Percentiles rank a stretch among this genome's conserved stretches.
phyloP scores from a whole-genome alignment of 495 filamentous ascomycete species.

The Durotheca rogersii region DNA sequence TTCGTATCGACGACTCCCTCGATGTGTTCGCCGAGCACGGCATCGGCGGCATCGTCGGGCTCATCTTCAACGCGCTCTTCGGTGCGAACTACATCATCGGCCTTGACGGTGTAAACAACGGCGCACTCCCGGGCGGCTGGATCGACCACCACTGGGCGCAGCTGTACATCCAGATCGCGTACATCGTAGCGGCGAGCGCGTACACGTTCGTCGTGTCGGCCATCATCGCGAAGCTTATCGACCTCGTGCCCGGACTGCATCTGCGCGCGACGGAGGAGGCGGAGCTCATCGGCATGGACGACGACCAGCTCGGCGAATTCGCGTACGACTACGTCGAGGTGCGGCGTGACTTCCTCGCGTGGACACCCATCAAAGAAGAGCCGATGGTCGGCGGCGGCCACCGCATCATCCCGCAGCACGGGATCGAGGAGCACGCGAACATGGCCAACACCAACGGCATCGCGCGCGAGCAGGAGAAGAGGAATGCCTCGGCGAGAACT shows the following conservation, averaged over 20 bases:
- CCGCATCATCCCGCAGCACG: conserved; percentile 71
- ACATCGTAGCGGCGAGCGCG: conserved; percentile 69
- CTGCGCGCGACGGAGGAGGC: conserved; percentile 92
- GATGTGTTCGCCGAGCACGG: conserved; percentile 99
- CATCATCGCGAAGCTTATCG: conserved; percentile 79
- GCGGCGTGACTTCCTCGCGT: conserved; percentile 92
- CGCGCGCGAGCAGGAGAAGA: conserved; percentile 29
- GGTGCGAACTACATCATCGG: conserved; percentile 86
- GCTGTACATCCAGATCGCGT: conserved; percentile 89
- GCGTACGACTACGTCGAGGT: conserved; percentile 99
- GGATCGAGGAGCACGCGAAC: conserved; percentile 74
- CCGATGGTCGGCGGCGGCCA: conserved; percentile 63
- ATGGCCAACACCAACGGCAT: conserved; percentile 51
- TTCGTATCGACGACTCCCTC: conserved; percentile 94
- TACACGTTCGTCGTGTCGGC: conserved; percentile 86
- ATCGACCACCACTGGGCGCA: conserved; percentile 85
- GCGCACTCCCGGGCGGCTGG: conserved; percentile 71
- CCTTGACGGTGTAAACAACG: conserved; percentile 88
- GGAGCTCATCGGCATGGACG: conserved; percentile 98
- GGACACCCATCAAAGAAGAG: conserved; percentile 85
- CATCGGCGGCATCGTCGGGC: conserved; percentile 87
- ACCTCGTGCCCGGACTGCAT: conserved; percentile 84
- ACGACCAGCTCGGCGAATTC: conserved; percentile 98
- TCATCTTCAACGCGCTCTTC: conserved; percentile 92
- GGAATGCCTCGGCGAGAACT: conserved; percentile 21